These are phyloP conservation scores for Trametes versicolor DNA, from an alignment of 1,284 basidiomycete genomes.

Conservation along the genomic window DNA sequence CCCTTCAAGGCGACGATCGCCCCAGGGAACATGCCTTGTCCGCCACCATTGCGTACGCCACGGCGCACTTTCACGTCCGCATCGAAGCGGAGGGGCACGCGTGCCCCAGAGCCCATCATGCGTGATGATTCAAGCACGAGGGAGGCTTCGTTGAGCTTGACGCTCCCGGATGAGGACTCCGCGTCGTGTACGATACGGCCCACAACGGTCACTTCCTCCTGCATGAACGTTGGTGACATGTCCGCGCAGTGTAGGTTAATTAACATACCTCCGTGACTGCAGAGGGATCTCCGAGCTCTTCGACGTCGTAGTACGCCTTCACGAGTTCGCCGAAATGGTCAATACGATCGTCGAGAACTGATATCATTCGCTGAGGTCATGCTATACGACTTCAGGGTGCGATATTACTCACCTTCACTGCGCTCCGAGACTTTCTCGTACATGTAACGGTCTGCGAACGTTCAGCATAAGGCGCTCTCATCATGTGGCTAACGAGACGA, in stretches of 20 bases:
- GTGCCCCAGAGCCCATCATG: slow-evolving; percentile 75
- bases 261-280: slow-evolving; percentile 73
- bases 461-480: slow-evolving; percentile 13
- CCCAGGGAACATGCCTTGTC: slow-evolving; percentile 89
- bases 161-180: slow-evolving; percentile 59
- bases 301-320: slow-evolving; percentile 73
- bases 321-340: slow-evolving; percentile 84
- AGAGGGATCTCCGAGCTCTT: slow-evolving; percentile 82
- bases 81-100: slow-evolving; percentile 79
- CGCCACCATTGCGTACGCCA: slow-evolving; percentile 68
- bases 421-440: slow-evolving; percentile 88
- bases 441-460: slow-evolving; percentile 85
- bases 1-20: slow-evolving; percentile 91
- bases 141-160: slow-evolving; percentile 79
- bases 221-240: background rate
- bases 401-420: slow-evolving; percentile 70
- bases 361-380: background rate
- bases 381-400: background rate
- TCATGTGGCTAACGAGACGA: background rate
- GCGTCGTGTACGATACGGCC: slow-evolving; percentile 85
- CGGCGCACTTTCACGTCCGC: slow-evolving; percentile 73
- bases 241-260: slow-evolving; percentile 8
- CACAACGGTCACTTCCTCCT: slow-evolving; percentile 82
- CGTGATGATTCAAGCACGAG: slow-evolving; percentile 87
- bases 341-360: slow-evolving; percentile 85